Evolutionary conservation across 257 asterid genomes (phyloP).

Genomic region (Primulina huaijiensis): DNA sequence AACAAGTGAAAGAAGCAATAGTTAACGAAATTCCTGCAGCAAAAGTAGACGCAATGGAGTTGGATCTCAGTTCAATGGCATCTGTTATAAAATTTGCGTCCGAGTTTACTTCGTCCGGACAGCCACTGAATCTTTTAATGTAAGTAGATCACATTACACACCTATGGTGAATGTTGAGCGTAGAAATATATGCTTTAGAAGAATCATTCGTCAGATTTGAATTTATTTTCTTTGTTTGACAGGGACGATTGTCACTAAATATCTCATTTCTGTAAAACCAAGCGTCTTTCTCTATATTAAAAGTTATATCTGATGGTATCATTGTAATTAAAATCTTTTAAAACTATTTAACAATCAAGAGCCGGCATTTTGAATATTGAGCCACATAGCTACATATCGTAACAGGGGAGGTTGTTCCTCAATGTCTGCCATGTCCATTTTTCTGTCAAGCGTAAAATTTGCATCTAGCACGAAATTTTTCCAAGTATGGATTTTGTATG

Average conservation of each 20-base stretch:
- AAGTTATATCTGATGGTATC: too few species aligned
- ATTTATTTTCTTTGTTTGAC: background rate
- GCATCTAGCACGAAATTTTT: background rate
- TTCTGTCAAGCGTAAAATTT: background rate
- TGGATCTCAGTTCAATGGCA: slow-evolving; percentile 72
- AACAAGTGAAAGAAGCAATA: slow-evolving; percentile 50
- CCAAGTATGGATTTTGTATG: slow-evolving; percentile 12
- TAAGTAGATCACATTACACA: slow-evolving; percentile 28
- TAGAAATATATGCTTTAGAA: background rate
- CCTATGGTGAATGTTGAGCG: background rate
- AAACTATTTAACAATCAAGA: too few species aligned
- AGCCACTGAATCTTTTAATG: slow-evolving; percentile 74
- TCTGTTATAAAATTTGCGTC: slow-evolving; percentile 73
- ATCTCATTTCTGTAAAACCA: too few species aligned
- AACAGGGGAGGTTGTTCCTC: background rate
- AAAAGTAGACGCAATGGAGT: slow-evolving; percentile 70
- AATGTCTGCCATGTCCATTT: background rate
- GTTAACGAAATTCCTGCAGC: slow-evolving; percentile 58
- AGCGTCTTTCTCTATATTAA: too few species aligned
- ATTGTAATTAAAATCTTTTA: too few species aligned
- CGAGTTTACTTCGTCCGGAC: slow-evolving; percentile 57
- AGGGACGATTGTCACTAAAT: background rate
- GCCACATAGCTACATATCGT: background rate
- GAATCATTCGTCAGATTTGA: background rate
- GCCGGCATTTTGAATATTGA: background rate